phyloP scores from a whole-genome alignment of 2,329 filamentous ascomycete species.

The Calonectria crousiana region DNA sequence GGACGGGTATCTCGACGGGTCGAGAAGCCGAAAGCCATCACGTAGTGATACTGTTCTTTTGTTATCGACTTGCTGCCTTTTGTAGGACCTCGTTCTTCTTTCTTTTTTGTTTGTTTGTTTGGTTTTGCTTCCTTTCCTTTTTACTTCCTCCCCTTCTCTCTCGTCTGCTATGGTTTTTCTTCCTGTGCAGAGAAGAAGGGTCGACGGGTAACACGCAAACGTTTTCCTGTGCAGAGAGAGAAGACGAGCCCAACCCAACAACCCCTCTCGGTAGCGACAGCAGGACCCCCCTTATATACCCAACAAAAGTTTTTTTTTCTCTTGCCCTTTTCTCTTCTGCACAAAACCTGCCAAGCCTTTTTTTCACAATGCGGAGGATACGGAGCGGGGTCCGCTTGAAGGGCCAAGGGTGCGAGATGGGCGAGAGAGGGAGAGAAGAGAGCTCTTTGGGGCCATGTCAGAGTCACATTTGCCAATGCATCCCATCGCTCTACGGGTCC shows the following conservation, averaged over 20 bases:
- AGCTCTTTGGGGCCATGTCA: slow-evolving; percentile 8
- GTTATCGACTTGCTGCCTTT: slow-evolving; percentile 21
- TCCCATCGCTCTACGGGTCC: slow-evolving; percentile 1
- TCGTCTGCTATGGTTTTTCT: not conserved
- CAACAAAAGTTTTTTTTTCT: not conserved
- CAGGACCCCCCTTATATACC: slow-evolving; percentile 25
- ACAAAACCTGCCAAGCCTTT: slow-evolving; percentile 10
- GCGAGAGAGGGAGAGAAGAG: slow-evolving; percentile 17
- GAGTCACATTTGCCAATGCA: slow-evolving; percentile 21
- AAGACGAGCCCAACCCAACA: not conserved
- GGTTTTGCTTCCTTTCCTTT: not conserved
- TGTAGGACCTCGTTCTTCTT: not conserved
- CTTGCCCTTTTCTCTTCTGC: not conserved
- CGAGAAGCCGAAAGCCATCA: slow-evolving; percentile 45
- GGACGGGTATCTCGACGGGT: slow-evolving; percentile 41
- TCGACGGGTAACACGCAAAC: not conserved
- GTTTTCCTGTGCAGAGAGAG: not conserved
- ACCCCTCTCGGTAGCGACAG: not conserved
- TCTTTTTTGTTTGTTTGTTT: not conserved
- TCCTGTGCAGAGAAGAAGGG: not conserved
- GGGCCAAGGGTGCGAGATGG: not conserved
- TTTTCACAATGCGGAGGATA: slow-evolving; percentile 6
- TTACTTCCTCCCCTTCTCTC: not conserved
- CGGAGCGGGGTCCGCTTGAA: not conserved
- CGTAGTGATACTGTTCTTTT: slow-evolving; percentile 30